Percentiles rank a stretch among this genome's conserved stretches.
Evolutionary conservation across 1,284 basidiomycete species (phyloP).

Genomic region (Neonothopanus nambi): DNA sequence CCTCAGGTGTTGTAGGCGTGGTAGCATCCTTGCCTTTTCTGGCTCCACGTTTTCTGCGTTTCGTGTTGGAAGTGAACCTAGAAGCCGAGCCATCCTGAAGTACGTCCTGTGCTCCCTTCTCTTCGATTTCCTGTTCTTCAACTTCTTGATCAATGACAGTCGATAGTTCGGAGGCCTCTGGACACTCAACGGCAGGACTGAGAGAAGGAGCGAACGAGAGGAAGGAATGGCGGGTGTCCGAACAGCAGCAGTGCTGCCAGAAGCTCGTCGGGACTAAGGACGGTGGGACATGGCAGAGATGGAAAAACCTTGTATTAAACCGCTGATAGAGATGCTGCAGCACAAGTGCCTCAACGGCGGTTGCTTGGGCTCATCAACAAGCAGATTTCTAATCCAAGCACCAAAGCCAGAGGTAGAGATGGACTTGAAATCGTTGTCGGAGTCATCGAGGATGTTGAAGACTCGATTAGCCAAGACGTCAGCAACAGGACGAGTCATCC

Average conservation of each 20-base stretch:
- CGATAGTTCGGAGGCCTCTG: slow-evolving; percentile 43
- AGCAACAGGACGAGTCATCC: slow-evolving; percentile 88
- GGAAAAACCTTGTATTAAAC: slow-evolving; percentile 59
- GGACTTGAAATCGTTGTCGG: slow-evolving; percentile 56
- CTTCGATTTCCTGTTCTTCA: slow-evolving; percentile 39
- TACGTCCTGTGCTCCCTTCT: slow-evolving; percentile 36
- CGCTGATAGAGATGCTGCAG: slow-evolving; percentile 52
- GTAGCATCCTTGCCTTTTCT: slow-evolving; percentile 63
- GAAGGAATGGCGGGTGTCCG: slow-evolving; percentile 48
- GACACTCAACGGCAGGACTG: slow-evolving; percentile 52
- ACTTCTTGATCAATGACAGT: slow-evolving; percentile 55
- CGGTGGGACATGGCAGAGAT: slow-evolving; percentile 63
- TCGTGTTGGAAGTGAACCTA: slow-evolving; percentile 65
- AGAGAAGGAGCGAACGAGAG: slow-evolving; percentile 60
- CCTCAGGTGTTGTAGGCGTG: slow-evolving; percentile 37
- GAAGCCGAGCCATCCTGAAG: slow-evolving; percentile 42
- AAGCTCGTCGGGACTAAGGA: slow-evolving; percentile 62
- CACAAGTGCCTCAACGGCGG: slow-evolving; percentile 40
- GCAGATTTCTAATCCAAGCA: slow-evolving; percentile 79
- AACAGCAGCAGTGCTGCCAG: slow-evolving; percentile 38
- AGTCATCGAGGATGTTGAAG: slow-evolving; percentile 78
- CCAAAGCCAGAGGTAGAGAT: slow-evolving; percentile 86
- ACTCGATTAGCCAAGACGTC: slow-evolving; percentile 84
- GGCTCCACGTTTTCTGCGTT: slow-evolving; percentile 77
- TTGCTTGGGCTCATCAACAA: slow-evolving; percentile 41